Evolutionary conservation across 2,329 filamentous ascomycete genomes (phyloP), one percentile per base, ranked within the genome.

Genomic region (Colletotrichum lini): DNA sequence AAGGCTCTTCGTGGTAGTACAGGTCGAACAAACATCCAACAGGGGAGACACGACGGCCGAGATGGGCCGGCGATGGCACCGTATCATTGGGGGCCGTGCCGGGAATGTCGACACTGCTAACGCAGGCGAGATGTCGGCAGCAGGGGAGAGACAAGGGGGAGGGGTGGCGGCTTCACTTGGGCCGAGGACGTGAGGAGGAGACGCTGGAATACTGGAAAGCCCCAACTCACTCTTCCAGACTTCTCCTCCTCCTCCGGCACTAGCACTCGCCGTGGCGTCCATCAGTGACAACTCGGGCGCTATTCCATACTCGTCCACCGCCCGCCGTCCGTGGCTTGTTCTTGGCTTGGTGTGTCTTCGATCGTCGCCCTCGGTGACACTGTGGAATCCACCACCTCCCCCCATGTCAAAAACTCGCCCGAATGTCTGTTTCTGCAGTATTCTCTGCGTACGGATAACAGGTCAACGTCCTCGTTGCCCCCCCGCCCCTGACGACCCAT

Each of bases 31-130:
- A 26, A 26, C 45, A 57, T 61, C 54, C 26, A 70, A 35, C 49
- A 26, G 4, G 26, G 26, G 21, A 57, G 62, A 70, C 42, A 61
- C 49, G 54, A 67, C 18, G 50, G 21, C 67, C 67, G 67, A 70
- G 42, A 70, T 57, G 59, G 53, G 23, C 47, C 15, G 26, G 54
- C 18, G n/a, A 18, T 44, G 58, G 57, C 54, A 58, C 21, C 38
- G 15, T 44, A 13, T 35, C 21, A 44, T 59, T 47, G 42, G 47
- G 23, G 42, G n/a, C 21, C 15, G 23, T 53, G 15, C 50, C 38
- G 35, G 30, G n/a, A 50, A 30, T 54, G 23, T 65, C 35, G 60
- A 50, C 1, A 44, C 53, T 26, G n/a, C 38, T 30, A 30, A 21
- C n/a, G 23, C 40, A 47, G 26, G 45, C 26, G 38, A 44, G 26